phyloP scores from a whole-genome alignment of 139 green algal species.

The Tetratostichococcus sp. region DNA sequence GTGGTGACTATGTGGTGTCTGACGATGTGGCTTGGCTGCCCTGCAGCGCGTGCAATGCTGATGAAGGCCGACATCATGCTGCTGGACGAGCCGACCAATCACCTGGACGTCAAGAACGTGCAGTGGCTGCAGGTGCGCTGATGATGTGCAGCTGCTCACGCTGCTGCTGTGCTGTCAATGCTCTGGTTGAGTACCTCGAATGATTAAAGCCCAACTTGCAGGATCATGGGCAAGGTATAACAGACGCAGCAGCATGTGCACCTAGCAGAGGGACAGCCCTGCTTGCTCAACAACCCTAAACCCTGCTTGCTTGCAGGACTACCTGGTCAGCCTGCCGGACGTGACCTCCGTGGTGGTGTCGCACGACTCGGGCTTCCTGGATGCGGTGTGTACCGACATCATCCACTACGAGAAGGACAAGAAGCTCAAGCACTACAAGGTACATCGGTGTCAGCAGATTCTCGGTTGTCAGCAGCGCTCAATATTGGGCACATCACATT shows the following conservation, averaged over 20 bases:
- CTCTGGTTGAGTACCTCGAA: too few species aligned
- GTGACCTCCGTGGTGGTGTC: conserved; percentile 64
- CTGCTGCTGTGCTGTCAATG: too few species aligned
- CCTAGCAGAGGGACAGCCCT: too few species aligned
- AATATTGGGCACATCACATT: too few species aligned
- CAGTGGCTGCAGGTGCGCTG: conserved; percentile 45
- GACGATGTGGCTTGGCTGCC: not conserved
- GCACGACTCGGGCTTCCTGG: conserved; percentile 70
- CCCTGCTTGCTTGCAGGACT: conserved; percentile 39
- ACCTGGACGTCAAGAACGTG: conserved; percentile 65
- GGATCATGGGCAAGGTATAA: too few species aligned
- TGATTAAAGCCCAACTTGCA: too few species aligned
- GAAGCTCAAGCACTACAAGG: conserved; percentile 63
- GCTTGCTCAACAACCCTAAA: too few species aligned
- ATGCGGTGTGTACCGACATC: conserved; percentile 74
- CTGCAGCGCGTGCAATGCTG: conserved; percentile 54
- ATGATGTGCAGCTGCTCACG: too few species aligned
- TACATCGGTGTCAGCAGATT: too few species aligned
- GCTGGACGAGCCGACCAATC: conserved; percentile 63
- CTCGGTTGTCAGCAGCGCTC: too few species aligned
- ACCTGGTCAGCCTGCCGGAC: conserved; percentile 40
- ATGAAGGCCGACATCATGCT: conserved; percentile 56
- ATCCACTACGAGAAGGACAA: conserved; percentile 60
- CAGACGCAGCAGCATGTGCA: too few species aligned
- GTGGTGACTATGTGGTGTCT: too few species aligned